Base-by-base conservation (phyloP, 1,139 yeast genomes). In the Geotrichum carabidarum region DNA sequence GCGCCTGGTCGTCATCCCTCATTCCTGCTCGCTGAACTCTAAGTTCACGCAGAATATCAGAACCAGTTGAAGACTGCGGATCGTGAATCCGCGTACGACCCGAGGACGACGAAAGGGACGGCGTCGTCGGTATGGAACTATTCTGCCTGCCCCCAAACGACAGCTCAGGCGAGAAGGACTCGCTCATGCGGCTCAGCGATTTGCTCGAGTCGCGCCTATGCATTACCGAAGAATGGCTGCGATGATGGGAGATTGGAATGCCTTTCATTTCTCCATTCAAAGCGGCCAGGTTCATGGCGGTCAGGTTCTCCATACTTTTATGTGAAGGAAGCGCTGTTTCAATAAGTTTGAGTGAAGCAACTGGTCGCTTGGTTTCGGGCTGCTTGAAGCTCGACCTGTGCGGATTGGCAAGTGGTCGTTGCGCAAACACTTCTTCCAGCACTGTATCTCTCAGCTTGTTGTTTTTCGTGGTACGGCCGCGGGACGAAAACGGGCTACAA, bases 391-490 rank as follows among this genome's bases (percentile, higher is more conserved):
- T 36, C 2, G 42, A 22, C 15, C 40, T 44, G 2, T 43, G 15
- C 12, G 48, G 12, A 12, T 12, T n/a, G 18, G 38, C 27, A 4
- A 44, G 8, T 12, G 48, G 48, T 38, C 59, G 41, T 4, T 84
- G 84, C 0, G 85, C 83, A 71, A 85, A 84, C 1, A 84, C 91
- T 64, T 85, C 93, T 48, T 80, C 78, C 34, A 85, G 66, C 0
- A 85, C 86, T 51, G 81, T 70, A 60, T 84, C 90, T 59, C 84
- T 83, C 27, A 85, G 70, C 61, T 81, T 78, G 18, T 81, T 75
- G 65, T 85, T 85, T 9, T 84, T 81, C 1, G 79, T 78, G 0
- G 93, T 84, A 1, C 86, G 77, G 0, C 88, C 88, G 60, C 80
- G 71, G 1, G 75, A 65, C 6, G 64, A 53, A 40, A 41, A 41